Conservation (phyloP, 2,329 filamentous ascomycete species). For the Claviceps capensis region DNA sequence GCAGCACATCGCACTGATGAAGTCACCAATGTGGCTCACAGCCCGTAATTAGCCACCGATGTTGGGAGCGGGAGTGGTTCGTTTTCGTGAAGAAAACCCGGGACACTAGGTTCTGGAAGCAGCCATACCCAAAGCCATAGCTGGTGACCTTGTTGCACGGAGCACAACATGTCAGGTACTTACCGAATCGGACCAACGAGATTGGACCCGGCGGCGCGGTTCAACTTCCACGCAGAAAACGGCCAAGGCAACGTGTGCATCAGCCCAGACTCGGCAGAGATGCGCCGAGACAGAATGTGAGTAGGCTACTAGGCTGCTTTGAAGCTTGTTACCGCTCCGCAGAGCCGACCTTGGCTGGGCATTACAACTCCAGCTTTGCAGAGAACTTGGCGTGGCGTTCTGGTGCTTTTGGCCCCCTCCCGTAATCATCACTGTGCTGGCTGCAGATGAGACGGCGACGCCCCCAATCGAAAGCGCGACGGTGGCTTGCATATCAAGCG, state of each 20-base stretch:
- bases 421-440: neutral
- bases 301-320: neutral
- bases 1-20: neutral
- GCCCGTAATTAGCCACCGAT: neutral
- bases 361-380: neutral
- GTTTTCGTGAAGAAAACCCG: neutral
- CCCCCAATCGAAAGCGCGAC: neutral
- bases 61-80: neutral
- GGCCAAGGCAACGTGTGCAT: neutral
- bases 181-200: neutral
- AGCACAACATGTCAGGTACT: neutral
- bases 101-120: neutral
- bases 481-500: neutral
- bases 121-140: neutral
- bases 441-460: neutral
- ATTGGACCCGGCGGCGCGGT: neutral
- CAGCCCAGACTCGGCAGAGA: neutral
- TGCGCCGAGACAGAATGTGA: neutral
- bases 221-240: neutral
- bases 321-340: neutral
- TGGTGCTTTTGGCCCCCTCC: constrained; percentile 1
- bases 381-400: neutral
- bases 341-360: neutral
- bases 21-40: neutral
- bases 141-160: no score